Conservation (phyloP, 352 stramenopile genomes). For the Globisporangium radiosum region DNA sequence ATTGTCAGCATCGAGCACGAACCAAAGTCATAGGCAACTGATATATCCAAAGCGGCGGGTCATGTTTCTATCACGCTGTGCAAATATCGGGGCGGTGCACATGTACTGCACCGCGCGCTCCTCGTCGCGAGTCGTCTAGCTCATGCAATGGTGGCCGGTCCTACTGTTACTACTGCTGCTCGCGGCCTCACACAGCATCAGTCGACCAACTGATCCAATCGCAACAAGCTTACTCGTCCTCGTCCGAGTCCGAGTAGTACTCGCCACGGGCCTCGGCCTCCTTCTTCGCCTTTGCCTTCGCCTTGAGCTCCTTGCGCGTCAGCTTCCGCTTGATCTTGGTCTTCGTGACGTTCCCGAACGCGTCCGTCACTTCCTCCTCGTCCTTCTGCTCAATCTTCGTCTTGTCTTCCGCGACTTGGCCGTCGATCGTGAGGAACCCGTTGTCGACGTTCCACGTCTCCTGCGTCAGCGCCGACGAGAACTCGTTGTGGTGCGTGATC, state of each 20-base stretch:
- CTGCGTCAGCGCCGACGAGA: constrained; percentile 91
- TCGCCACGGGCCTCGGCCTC: constrained; percentile 79
- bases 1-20: background rate
- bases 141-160: background rate
- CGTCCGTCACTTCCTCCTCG: constrained; percentile 72
- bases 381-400: constrained; percentile 90
- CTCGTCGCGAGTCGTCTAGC: background rate
- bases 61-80: constrained; percentile 23
- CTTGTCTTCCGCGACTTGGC: constrained; percentile 81
- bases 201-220: constrained; percentile 11
- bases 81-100: constrained; percentile 32
- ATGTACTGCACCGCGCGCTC: background rate
- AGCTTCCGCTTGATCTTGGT: constrained; percentile 89
- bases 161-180: background rate
- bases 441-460: constrained; percentile 94
- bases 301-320: constrained; percentile 87
- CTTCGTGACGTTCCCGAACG: constrained; percentile 82
- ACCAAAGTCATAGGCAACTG: background rate
- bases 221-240: constrained; percentile 44
- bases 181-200: background rate
- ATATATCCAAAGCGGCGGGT: background rate
- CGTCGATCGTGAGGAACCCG: constrained; percentile 83
- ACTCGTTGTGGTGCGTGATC: constrained; percentile 97
- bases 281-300: constrained; percentile 85
- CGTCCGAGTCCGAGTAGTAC: constrained; percentile 78